Evolutionary conservation across 306 rosid species (phyloP).

Genomic region (Purshia tridentata): DNA sequence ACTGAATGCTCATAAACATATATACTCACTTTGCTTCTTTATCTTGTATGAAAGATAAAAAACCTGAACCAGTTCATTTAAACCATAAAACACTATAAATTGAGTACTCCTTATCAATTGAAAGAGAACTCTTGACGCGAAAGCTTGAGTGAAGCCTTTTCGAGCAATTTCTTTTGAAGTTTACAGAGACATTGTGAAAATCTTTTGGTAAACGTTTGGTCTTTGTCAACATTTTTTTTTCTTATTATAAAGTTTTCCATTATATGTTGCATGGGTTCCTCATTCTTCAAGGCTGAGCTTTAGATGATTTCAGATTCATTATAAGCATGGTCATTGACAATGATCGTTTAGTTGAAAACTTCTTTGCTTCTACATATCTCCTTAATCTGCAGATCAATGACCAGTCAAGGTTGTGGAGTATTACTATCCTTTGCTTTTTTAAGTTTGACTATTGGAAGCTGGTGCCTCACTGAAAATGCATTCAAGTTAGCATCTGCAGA

Average conservation of each 20-base stretch:
- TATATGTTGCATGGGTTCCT: no score
- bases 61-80: conserved; percentile 1
- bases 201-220: conserved; percentile 1
- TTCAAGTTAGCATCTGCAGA: no score
- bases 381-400: conserved; percentile 13
- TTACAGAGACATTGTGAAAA: background rate
- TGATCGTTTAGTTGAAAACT: background rate
- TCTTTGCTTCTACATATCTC: background rate
- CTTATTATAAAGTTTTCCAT: no score
- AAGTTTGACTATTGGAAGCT: background rate
- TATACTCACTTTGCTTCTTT: background rate
- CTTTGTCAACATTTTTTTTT: background rate
- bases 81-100: background rate
- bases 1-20: no score
- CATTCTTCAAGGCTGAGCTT: no score
- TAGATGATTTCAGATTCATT: no score
- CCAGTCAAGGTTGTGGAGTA: background rate
- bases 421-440: background rate
- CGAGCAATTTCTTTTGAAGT: background rate
- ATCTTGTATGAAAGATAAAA: background rate
- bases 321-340: no score
- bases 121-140: conserved; percentile 1
- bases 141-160: background rate
- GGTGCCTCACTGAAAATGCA: background rate
- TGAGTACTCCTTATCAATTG: background rate